phyloP scores from a whole-genome alignment of 352 stramenopile genomes.

The Nothophytophthora sp. region DNA sequence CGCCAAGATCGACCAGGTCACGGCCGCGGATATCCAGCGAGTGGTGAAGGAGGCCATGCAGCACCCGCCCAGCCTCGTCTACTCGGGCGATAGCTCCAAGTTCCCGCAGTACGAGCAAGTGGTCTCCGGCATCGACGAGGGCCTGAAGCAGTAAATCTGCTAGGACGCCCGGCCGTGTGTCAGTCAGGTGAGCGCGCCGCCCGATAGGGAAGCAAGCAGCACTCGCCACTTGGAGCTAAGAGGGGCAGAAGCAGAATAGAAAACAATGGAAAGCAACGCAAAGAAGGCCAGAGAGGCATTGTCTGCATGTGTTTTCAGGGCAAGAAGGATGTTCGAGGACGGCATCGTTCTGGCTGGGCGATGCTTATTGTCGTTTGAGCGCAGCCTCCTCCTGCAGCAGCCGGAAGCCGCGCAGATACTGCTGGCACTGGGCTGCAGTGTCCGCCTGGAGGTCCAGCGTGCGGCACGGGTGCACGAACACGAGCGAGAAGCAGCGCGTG shows the following conservation, averaged over 20 bases:
- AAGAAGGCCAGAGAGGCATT: no score
- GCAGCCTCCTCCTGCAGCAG: slow-evolving; percentile 51
- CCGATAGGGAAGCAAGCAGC: no score
- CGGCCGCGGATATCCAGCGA: slow-evolving; percentile 82
- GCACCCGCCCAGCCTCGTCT: slow-evolving; percentile 80
- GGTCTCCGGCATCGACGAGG: slow-evolving; percentile 71
- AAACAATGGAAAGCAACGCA: no score
- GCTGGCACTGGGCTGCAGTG: slow-evolving; percentile 47
- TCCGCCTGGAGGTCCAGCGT: slow-evolving; percentile 70
- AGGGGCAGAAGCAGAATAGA: no score
- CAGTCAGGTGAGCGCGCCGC: slow-evolving; percentile 2
- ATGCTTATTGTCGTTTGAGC: slow-evolving; percentile 28
- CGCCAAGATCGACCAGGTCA: slow-evolving; percentile 89
- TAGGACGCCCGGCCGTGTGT: slow-evolving; percentile 4
- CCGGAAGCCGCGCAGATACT: slow-evolving; percentile 55
- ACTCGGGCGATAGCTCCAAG: slow-evolving; percentile 73
- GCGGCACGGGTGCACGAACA: slow-evolving; percentile 69
- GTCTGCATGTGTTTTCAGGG: no score
- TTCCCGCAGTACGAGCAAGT: slow-evolving; percentile 89
- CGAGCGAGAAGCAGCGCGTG: slow-evolving; percentile 64
- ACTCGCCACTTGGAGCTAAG: no score
- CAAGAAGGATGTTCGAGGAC: no score
- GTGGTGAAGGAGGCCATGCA: slow-evolving; percentile 78
- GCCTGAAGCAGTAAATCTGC: slow-evolving; percentile 37
- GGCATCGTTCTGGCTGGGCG: no score